Evolutionary conservation across 352 stramenopile species (phyloP).

Genomic region (Pythium pectinolyticum): DNA sequence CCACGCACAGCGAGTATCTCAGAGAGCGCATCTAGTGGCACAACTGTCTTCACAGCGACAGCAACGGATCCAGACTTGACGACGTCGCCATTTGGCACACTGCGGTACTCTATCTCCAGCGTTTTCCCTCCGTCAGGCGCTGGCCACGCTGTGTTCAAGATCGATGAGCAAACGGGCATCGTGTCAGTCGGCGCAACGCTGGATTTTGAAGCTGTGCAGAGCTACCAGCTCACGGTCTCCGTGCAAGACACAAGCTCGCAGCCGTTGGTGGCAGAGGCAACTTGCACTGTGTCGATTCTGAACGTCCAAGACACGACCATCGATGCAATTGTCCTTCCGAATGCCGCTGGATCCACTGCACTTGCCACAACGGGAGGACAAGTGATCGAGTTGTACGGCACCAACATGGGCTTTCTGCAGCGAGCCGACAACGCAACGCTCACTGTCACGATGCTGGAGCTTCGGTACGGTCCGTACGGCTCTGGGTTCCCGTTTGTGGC

Average conservation of each 20-base stretch:
- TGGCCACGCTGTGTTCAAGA: constrained; percentile 27
- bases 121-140: constrained; percentile 32
- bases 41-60: constrained; percentile 32
- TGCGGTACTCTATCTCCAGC: constrained; percentile 35
- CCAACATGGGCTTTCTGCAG: constrained; percentile 65
- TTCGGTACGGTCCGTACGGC: constrained; percentile 49
- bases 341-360: neutral
- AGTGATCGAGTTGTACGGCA: constrained; percentile 36
- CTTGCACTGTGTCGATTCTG: constrained; percentile 11
- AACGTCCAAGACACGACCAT: constrained; percentile 36
- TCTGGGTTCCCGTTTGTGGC: constrained; percentile 35
- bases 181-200: constrained; percentile 34
- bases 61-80: constrained; percentile 43
- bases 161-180: constrained; percentile 34
- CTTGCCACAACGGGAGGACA: constrained; percentile 44
- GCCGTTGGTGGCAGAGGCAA: constrained; percentile 7
- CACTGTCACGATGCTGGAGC: constrained; percentile 36
- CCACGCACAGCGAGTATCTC: constrained; percentile 26
- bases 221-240: constrained; percentile 37
- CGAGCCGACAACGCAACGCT: constrained; percentile 33
- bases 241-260: constrained; percentile 36
- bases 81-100: constrained; percentile 31
- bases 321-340: constrained; percentile 19
- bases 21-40: constrained; percentile 35
- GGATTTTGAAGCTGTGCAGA: constrained; percentile 54